Evolutionary conservation across 345 rosid genomes (phyloP), one percentile per base, ranked within the genome.

Genomic region (Acer campestre): DNA sequence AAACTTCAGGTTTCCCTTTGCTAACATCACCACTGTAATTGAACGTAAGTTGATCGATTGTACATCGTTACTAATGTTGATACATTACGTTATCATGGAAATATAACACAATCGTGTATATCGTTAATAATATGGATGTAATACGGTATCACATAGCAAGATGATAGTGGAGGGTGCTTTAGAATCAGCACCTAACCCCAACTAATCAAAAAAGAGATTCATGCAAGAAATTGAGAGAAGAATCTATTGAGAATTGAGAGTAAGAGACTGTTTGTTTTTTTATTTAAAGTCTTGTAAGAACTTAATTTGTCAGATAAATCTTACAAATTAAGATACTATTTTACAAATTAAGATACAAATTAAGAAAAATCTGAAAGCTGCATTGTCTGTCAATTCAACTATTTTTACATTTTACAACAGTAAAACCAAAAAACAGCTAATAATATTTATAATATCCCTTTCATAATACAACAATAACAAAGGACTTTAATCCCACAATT

Each of bases 401-500:
- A 49, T 7, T 61, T 29, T 2, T 29, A 2, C 1, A 25, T 22
- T 62, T 1, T 27, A 38, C 61, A 56, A 6, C 49, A 10, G 14
- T 22, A n/a, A 44, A 20, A 5, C 61, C 13, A 10, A 6, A 6
- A 64, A 35, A 35, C 29, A 22, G 22, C 7, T 20, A n/a, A 75
- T 16, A 65, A 53, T 16, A 53, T 53, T 56, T 18, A 59, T 59
- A 59, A n/a, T 16, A 53, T n/a, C 35, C 14, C 51, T 65, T 22
- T 65, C 70, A 64, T 65, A 75, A 58, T n/a, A 51, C 49, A 64
- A 67, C 44, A 58, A 67, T 22, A 69, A 69, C 10, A 42, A 42
- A 23, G 18, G 8, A 53, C 6, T 13, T 12, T n/a, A 48, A 69
- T 22, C 35, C 20, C n/a, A 46, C 40, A 40, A 74, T 68, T 74